Percentiles rank a stretch among this genome's conserved stretches.
Conservation (phyloP, 768 basidiomycete genomes). For the Lentinula sp. region DNA sequence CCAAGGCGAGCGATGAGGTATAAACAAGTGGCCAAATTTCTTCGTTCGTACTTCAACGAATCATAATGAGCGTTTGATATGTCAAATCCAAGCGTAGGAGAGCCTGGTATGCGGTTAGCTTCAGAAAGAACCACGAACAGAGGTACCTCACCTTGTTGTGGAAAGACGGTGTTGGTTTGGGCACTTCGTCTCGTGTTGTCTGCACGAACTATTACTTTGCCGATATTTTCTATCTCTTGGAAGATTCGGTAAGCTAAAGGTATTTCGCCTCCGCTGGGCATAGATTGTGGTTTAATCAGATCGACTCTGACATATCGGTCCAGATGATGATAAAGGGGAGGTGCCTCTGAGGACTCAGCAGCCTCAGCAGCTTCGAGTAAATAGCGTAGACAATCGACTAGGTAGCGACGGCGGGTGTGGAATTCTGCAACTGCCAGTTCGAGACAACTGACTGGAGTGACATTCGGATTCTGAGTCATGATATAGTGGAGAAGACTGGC, state of each 20-base stretch:
- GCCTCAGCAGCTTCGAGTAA: constrained; percentile 60
- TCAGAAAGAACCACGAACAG: not conserved
- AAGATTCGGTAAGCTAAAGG: constrained; percentile 52
- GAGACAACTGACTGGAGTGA: constrained; percentile 47
- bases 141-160: constrained; percentile 46
- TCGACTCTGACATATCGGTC: constrained; percentile 49
- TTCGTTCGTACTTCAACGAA: constrained; percentile 69
- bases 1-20: constrained; percentile 60
- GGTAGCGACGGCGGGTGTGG: constrained; percentile 62
- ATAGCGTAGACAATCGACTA: constrained; percentile 65
- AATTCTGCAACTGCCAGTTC: constrained; percentile 64
- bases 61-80: constrained; percentile 64
- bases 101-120: constrained; percentile 7
- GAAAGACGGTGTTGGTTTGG: constrained; percentile 49
- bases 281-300: constrained; percentile 33
- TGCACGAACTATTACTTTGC: constrained; percentile 44
- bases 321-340: constrained; percentile 45
- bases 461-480: constrained; percentile 60
- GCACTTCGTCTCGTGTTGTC: constrained; percentile 60
- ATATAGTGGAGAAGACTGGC: constrained; percentile 64
- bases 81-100: constrained; percentile 54
- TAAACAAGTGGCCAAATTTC: constrained; percentile 57
- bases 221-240: constrained; percentile 56
- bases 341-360: constrained; percentile 35
- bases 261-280: constrained; percentile 27